Evolutionary conservation across 2,329 filamentous ascomycete genomes (phyloP).

Genomic region (Cladosporium halotolerans): DNA sequence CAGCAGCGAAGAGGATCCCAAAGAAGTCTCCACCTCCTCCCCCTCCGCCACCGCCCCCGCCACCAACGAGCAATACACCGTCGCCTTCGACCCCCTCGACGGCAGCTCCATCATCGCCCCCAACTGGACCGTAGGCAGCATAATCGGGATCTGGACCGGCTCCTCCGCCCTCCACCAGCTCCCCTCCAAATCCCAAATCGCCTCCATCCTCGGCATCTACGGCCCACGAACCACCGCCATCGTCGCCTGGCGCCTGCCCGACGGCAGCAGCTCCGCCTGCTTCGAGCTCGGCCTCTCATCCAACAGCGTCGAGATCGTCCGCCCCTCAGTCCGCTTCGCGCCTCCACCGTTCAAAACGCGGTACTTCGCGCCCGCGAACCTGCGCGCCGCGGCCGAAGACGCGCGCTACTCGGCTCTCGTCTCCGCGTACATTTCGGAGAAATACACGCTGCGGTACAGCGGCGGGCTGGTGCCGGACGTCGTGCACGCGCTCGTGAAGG

Average conservation of each 20-base stretch:
- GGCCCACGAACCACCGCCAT: conserved; percentile 40
- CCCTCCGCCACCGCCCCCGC: conserved; percentile 37
- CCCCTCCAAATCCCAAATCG: conserved; percentile 25
- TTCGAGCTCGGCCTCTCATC: conserved; percentile 46
- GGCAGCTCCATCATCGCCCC: conserved; percentile 52
- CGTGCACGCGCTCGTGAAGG: conserved; percentile 54
- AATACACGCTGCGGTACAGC: conserved; percentile 55
- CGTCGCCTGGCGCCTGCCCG: conserved; percentile 45
- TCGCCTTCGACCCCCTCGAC: conserved; percentile 59
- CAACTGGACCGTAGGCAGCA: conserved; percentile 45
- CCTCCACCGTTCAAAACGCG: conserved; percentile 41
- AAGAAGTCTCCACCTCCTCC: conserved; percentile 1
- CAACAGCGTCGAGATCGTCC: conserved; percentile 33
- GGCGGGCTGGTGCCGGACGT: conserved; percentile 58
- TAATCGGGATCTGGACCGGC: conserved; percentile 51
- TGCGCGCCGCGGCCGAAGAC: conserved; percentile 51
- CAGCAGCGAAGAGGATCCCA: conserved; percentile 56
- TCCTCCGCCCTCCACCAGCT: conserved; percentile 21
- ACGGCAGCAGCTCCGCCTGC: conserved; percentile 36
- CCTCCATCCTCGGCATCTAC: conserved; percentile 30
- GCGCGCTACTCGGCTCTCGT: conserved; percentile 46
- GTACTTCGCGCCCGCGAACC: conserved; percentile 59
- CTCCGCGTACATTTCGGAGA: conserved; percentile 43
- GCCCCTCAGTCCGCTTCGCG: conserved; percentile 36
- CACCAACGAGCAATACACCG: conserved; percentile 45